Evolutionary conservation across 2,329 filamentous ascomycete genomes (phyloP).

Genomic region (Lachnellula suecica): DNA sequence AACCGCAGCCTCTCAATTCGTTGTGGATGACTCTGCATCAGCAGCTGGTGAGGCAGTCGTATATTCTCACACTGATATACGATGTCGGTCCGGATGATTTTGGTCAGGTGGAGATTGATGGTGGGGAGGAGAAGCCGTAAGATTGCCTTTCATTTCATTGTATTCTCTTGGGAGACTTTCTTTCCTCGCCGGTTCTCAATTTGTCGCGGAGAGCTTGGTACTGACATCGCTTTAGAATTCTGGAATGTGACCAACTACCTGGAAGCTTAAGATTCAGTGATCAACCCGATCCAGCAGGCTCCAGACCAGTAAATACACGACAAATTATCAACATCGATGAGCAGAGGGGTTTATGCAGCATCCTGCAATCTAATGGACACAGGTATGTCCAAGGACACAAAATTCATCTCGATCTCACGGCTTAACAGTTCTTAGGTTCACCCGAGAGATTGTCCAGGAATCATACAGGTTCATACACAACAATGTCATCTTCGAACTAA

Average conservation of each 20-base stretch:
- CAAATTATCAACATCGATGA: conserved; percentile 28
- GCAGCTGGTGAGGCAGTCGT: conserved; percentile 56
- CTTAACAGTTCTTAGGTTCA: conserved; percentile 21
- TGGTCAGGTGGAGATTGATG: conserved; percentile 29
- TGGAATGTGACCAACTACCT: conserved; percentile 40
- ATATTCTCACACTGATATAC: conserved; percentile 54
- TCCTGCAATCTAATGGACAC: conserved; percentile 53
- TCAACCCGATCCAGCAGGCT: conserved; percentile 51
- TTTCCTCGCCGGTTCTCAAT: background rate
- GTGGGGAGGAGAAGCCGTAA: conserved; percentile 11
- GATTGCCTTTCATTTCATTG: background rate
- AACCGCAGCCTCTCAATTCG: conserved; percentile 16
- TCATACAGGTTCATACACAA: conserved; percentile 28
- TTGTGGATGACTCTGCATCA: conserved; percentile 55
- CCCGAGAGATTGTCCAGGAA: conserved; percentile 23
- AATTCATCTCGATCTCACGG: conserved; percentile 4
- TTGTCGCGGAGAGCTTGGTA: background rate
- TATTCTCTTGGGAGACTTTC: background rate
- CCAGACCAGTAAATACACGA: conserved; percentile 29
- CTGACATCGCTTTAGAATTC: conserved; percentile 10
- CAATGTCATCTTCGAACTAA: conserved; percentile 29
- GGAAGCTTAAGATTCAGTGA: conserved; percentile 59
- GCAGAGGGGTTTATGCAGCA: conserved; percentile 42
- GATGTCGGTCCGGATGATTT: conserved; percentile 52
- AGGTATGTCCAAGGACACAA: conserved; percentile 38